These are phyloP conservation scores for Nothophaeocryptopus gaeumannii DNA, from an alignment of 2,329 filamentous ascomycete species.

Conservation along the genomic window DNA sequence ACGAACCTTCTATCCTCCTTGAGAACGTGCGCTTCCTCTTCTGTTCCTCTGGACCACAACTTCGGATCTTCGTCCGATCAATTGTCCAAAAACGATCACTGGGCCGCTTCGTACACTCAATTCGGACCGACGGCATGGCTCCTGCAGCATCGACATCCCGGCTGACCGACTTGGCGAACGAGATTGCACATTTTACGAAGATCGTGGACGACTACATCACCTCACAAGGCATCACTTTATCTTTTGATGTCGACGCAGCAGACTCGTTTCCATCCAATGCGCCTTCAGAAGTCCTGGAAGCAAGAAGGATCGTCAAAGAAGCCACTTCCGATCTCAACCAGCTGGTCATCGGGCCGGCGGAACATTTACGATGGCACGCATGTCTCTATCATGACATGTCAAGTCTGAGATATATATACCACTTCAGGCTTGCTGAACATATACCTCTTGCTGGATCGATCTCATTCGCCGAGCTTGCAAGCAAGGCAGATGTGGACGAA, in stretches of 20 bases:
- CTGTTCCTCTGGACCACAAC: background rate
- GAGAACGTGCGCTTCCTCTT: background rate
- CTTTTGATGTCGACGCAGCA: background rate
- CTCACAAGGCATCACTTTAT: background rate
- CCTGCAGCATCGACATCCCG: background rate
- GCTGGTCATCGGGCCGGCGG: conserved; percentile 10
- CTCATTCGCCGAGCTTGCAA: conserved; percentile 6
- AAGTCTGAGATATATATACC: conserved; percentile 11
- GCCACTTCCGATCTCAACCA: conserved; percentile 9
- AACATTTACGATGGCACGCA: conserved; percentile 11
- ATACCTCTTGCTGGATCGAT: conserved; percentile 8
- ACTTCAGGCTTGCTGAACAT: conserved; percentile 6
- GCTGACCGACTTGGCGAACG: background rate
- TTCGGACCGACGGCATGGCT: background rate
- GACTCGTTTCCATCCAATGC: conserved; percentile 8
- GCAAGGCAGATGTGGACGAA: conserved; percentile 6
- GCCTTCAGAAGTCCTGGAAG: conserved; percentile 4
- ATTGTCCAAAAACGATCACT: background rate
- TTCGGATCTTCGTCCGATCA: background rate
- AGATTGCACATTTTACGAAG: conserved; percentile 1
- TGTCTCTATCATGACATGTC: conserved; percentile 12
- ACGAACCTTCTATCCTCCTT: background rate
- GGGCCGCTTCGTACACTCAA: background rate
- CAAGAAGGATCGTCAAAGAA: conserved; percentile 10
- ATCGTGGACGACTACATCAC: background rate